These are phyloP conservation scores for Alternaria ethzedia DNA, from an alignment of 2,329 filamentous ascomycete species.

Conservation along the genomic window DNA sequence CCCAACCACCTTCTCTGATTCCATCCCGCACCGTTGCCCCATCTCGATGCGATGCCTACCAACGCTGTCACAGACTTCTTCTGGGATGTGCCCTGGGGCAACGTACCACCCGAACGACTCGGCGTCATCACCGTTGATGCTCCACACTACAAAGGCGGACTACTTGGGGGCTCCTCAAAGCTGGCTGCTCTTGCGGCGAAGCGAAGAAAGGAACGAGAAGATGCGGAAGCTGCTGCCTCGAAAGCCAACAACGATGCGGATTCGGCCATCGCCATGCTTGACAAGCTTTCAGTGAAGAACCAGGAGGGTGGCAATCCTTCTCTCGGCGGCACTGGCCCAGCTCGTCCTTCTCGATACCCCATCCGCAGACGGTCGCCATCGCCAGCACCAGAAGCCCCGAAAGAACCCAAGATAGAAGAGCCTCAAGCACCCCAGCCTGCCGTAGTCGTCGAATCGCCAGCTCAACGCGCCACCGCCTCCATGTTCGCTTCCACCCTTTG, in stretches of 20 bases:
- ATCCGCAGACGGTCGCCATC: conserved; percentile 37
- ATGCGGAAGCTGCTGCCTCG: conserved; percentile 54
- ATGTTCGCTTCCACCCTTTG: conserved; percentile 60
- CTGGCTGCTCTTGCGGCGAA: conserved; percentile 87
- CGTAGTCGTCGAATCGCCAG: conserved; percentile 34
- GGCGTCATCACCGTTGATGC: conserved; percentile 68
- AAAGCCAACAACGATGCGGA: conserved; percentile 30
- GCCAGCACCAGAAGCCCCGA: conserved; percentile 26
- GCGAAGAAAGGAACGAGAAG: conserved; percentile 80
- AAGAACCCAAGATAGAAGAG: conserved; percentile 17
- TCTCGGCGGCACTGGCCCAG: neutral
- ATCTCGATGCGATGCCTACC: conserved; percentile 34
- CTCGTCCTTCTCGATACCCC: conserved; percentile 30
- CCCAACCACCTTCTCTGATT: too few relatives aligned
- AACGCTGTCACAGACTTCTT: conserved; percentile 66
- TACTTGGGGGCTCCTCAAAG: conserved; percentile 86
- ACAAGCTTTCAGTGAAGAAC: conserved; percentile 49
- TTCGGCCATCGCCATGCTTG: conserved; percentile 51
- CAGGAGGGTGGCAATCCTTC: conserved; percentile 10
- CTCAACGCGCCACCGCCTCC: conserved; percentile 57
- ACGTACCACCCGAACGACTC: conserved; percentile 69
- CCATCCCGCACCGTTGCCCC: too few relatives aligned
- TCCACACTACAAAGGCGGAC: conserved; percentile 65
- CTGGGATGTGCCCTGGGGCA: conserved; percentile 83
- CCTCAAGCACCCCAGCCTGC: conserved; percentile 24